These are phyloP conservation scores for Citrus medica DNA, from an alignment of 345 rosid species.

Conservation along the genomic window DNA sequence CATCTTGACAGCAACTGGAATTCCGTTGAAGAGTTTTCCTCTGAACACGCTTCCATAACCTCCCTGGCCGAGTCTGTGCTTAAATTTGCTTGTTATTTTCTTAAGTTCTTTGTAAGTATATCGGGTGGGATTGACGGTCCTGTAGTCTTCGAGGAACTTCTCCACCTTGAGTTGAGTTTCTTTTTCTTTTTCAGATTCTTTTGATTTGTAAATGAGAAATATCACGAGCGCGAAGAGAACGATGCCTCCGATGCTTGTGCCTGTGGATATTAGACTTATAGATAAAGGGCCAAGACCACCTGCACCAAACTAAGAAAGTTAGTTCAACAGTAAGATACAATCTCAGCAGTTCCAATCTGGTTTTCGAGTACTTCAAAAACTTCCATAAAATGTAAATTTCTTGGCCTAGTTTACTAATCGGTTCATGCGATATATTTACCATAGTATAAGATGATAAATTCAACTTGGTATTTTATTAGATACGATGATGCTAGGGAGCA, in stretches of 20 bases:
- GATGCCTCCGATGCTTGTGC: not conserved
- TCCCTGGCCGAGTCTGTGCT: slow-evolving; percentile 5
- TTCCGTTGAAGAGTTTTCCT: not conserved
- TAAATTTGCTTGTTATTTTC: not conserved
- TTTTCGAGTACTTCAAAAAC: too few relatives aligned
- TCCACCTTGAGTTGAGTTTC: not conserved
- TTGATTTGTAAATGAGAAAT: not conserved
- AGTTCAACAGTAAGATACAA: too few relatives aligned
- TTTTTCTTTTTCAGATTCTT: not conserved
- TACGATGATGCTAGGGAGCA: too few relatives aligned
- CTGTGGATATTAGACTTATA: not conserved
- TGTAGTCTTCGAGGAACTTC: not conserved
- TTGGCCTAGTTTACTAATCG: too few relatives aligned
- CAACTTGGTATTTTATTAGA: too few relatives aligned
- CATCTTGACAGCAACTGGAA: not conserved
- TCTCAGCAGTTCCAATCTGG: too few relatives aligned
- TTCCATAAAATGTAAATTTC: too few relatives aligned
- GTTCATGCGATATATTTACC: too few relatives aligned
- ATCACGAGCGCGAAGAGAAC: not conserved
- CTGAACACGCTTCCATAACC: slow-evolving; percentile 9
- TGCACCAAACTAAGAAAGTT: not conserved
- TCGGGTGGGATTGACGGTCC: not conserved
- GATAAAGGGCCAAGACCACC: not conserved
- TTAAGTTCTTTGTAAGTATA: not conserved
- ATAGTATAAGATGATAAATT: too few relatives aligned